A percentile compares a stretch with the other conserved stretches of the same genome.
Conservation (phyloP, 2,329 filamentous ascomycete species). For the Colletotrichum plurivorum region DNA sequence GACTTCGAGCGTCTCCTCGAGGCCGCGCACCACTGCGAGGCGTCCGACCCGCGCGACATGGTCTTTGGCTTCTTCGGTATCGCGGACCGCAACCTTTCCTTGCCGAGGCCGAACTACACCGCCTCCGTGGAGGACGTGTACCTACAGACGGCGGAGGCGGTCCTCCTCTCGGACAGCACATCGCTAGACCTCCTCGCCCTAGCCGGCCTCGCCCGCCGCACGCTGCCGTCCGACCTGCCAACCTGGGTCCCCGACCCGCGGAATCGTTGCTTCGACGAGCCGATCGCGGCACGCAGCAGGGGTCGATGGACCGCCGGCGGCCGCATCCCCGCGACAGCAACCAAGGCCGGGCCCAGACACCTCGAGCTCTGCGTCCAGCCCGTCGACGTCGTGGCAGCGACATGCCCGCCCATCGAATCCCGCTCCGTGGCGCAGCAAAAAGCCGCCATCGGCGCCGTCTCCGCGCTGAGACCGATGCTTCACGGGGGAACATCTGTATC, state of each 20-base stretch:
- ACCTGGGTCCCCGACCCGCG: not conserved
- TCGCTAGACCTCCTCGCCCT: constrained; percentile 1
- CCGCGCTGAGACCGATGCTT: not conserved
- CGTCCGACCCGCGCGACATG: not conserved
- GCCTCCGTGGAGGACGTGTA: not conserved
- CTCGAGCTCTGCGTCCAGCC: not conserved
- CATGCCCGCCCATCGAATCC: not conserved
- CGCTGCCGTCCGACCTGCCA: not conserved
- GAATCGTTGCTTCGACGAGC: not conserved
- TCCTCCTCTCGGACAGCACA: not conserved
- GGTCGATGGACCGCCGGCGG: not conserved
- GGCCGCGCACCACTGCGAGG: not conserved
- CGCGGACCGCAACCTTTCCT: not conserved
- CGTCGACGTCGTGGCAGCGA: not conserved
- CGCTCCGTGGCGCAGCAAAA: not conserved
- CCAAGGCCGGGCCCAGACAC: not conserved
- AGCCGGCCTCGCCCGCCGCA: not conserved
- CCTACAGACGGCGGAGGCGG: not conserved
- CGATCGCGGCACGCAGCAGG: not conserved
- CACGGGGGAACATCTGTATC: not conserved
- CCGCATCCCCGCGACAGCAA: not conserved
- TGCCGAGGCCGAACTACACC: not conserved
- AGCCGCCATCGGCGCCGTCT: not conserved
- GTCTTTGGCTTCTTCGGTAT: not conserved
- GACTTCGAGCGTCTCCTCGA: not conserved